These are phyloP conservation scores for Kazachstania sp. DNA, from an alignment of 1,139 yeast species.

Conservation along the genomic window DNA sequence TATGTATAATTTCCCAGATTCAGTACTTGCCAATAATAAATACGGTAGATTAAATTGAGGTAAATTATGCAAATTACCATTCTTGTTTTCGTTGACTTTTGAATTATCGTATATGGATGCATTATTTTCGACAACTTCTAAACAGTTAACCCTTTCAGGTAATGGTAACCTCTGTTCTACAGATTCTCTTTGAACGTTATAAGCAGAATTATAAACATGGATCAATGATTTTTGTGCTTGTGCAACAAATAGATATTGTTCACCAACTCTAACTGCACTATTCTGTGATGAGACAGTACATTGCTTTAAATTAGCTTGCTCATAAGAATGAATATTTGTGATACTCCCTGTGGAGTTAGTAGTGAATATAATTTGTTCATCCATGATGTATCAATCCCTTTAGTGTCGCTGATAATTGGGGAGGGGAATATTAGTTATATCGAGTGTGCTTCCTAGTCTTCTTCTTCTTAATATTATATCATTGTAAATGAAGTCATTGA, in stretches of 20 bases:
- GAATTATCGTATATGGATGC: neutral
- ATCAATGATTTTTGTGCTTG: constrained; percentile 63
- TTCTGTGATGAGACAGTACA: constrained; percentile 34
- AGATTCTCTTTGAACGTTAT: constrained; percentile 46
- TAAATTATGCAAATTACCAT: constrained; percentile 9
- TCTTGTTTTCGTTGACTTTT: too few species aligned
- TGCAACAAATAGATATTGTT: constrained; percentile 50
- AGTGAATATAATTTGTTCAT: constrained; percentile 28
- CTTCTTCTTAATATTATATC: too few species aligned
- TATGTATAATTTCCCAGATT: constrained; percentile 59
- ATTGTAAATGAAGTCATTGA: too few species aligned
- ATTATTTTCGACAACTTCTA: constrained; percentile 31
- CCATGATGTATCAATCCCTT: constrained; percentile 15
- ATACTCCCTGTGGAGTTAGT: constrained; percentile 25
- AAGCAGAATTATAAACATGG: constrained; percentile 61
- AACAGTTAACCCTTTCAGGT: constrained; percentile 66
- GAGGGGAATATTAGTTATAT: too few species aligned
- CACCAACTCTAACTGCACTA: constrained; percentile 35
- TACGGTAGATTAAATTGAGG: constrained; percentile 47
- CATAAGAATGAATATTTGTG: constrained; percentile 25
- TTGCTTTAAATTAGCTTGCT: constrained; percentile 27
- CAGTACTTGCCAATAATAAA: constrained; percentile 52
- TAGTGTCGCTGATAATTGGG: too few species aligned
- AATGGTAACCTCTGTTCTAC: constrained; percentile 77
- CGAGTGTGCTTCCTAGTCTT: too few species aligned